These are phyloP conservation scores for Aspergillus homomorphus DNA, from an alignment of 495 filamentous ascomycete genomes.

Conservation along the genomic window DNA sequence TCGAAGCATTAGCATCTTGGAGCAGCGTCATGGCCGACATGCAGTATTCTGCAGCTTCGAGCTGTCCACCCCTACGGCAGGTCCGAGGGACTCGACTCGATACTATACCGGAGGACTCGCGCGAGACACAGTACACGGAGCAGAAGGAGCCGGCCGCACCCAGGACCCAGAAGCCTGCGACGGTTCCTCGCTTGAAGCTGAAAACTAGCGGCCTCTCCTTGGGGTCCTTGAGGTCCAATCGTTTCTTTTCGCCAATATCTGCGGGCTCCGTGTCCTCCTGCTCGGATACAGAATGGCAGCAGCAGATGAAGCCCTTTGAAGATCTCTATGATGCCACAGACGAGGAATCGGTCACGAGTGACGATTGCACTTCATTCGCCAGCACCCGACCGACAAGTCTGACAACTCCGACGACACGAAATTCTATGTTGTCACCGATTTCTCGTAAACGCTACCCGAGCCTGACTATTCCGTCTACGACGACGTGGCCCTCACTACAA, in stretches of 20 bases:
- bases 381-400: slow-evolving; percentile 42
- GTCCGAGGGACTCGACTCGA: slow-evolving; percentile 70
- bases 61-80: slow-evolving; percentile 64
- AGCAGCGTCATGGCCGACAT: slow-evolving; percentile 55
- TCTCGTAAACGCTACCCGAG: slow-evolving; percentile 57
- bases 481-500: slow-evolving; percentile 53
- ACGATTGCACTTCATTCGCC: slow-evolving; percentile 44
- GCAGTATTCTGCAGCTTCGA: slow-evolving; percentile 54
- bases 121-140: slow-evolving; percentile 32
- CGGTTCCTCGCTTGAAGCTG: slow-evolving; percentile 35
- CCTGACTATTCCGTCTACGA: slow-evolving; percentile 68
- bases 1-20: slow-evolving; percentile 20
- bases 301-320: slow-evolving; percentile 60
- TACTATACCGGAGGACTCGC: slow-evolving; percentile 77
- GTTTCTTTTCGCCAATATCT: slow-evolving; percentile 37
- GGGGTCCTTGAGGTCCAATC: slow-evolving; percentile 29
- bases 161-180: slow-evolving; percentile 2
- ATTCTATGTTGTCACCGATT: slow-evolving; percentile 38
- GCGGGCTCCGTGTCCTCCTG: slow-evolving; percentile 40
- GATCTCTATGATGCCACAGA: slow-evolving; percentile 83
- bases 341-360: slow-evolving; percentile 58
- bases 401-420: slow-evolving; percentile 36
- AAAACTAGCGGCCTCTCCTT: slow-evolving; percentile 36
- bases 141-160: slow-evolving; percentile 1
- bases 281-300: slow-evolving; percentile 46